Conservation (phyloP, 768 basidiomycete species). For the Russula abietina region DNA sequence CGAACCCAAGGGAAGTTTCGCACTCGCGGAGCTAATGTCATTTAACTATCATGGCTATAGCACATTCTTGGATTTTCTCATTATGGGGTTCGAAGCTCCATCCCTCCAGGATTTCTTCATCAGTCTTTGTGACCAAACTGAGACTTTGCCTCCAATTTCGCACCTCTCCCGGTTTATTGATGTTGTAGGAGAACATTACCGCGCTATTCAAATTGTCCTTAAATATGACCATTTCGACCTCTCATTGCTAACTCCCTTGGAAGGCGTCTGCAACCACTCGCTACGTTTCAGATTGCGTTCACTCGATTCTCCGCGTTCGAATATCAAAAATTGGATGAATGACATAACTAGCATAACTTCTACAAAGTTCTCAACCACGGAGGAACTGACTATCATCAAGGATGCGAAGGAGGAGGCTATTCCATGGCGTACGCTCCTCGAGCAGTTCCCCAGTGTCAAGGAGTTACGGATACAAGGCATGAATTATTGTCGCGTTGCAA, state of each 20-base stretch:
- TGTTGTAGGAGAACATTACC: neutral
- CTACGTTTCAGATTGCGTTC: too few relatives aligned
- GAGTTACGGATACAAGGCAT: too few relatives aligned
- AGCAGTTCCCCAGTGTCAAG: neutral
- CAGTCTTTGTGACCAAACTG: accelerated
- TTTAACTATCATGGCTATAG: neutral
- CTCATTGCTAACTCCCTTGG: neutral
- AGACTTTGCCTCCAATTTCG: neutral
- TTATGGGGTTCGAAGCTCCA: neutral
- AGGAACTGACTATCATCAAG: too few relatives aligned
- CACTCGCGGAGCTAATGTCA: neutral
- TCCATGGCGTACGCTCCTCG: too few relatives aligned
- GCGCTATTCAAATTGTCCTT: neutral
- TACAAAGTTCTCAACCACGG: too few relatives aligned
- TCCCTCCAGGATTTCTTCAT: neutral
- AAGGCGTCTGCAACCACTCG: neutral
- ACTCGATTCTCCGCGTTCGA: too few relatives aligned
- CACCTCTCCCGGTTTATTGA: neutral
- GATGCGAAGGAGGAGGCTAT: too few relatives aligned
- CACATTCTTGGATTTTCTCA: neutral
- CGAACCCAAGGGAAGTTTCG: neutral
- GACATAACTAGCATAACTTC: too few relatives aligned
- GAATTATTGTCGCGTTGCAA: neutral
- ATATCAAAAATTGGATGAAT: too few relatives aligned
- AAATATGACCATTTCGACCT: accelerated